Conservation (phyloP, 176 grass and related monocot genomes). For the Eleusine indica region DNA sequence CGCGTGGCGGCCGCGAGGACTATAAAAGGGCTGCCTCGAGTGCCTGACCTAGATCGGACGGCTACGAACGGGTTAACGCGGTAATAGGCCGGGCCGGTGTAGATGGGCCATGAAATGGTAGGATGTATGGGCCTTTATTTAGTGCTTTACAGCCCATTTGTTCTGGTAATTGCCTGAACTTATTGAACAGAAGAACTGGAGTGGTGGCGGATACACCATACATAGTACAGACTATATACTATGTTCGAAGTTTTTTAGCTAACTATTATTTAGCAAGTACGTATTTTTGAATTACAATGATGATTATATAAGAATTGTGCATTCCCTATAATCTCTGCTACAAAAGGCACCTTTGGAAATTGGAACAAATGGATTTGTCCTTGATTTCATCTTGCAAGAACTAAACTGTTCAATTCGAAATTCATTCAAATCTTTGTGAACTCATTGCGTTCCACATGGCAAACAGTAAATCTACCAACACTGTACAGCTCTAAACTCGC, state of each 20-base stretch:
- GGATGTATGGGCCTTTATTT: neutral
- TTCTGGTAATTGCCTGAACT: neutral
- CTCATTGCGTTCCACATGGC: neutral
- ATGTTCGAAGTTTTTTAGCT: neutral
- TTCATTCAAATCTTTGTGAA: neutral
- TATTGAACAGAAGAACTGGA: neutral
- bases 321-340: neutral
- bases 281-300: neutral
- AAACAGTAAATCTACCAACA: neutral
- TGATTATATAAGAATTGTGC: neutral
- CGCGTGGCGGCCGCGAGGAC: constrained; percentile 11
- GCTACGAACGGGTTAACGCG: constrained; percentile 35
- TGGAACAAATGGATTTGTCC: neutral
- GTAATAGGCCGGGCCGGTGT: constrained; percentile 8
- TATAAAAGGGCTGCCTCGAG: constrained; percentile 45
- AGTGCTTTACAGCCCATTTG: neutral
- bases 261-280: neutral
- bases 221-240: too few relatives aligned
- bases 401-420: neutral
- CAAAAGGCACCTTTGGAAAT: neutral
- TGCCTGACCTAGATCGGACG: constrained; percentile 61
- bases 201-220: too few relatives aligned
- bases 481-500: constrained; percentile 3
- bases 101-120: neutral
- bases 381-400: neutral